A percentile compares a stretch with the other conserved stretches of the same genome.
Evolutionary conservation across 495 filamentous ascomycete genomes (phyloP).

Genomic region (Penicillium argentinense): DNA sequence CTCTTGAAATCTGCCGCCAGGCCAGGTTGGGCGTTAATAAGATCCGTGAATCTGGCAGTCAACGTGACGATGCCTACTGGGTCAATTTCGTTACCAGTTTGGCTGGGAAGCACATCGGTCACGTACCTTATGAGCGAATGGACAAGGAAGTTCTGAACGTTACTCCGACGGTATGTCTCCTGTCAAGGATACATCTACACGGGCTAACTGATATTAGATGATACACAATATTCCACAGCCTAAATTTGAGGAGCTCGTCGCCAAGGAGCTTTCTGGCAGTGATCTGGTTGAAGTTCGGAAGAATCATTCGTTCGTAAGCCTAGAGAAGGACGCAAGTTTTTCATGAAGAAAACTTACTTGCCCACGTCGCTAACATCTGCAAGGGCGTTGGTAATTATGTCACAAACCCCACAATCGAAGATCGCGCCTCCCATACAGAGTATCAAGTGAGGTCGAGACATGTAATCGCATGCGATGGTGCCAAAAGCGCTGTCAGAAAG

Average conservation of each 20-base stretch:
- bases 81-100: slow-evolving; percentile 33
- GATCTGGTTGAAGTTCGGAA: slow-evolving; percentile 19
- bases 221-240: slow-evolving; percentile 36
- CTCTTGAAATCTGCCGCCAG: slow-evolving; percentile 31
- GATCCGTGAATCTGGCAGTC: slow-evolving; percentile 24
- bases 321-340: slow-evolving; percentile 20
- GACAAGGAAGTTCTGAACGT: slow-evolving; percentile 24
- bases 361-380: too few relatives aligned
- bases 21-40: slow-evolving; percentile 26
- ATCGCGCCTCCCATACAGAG: slow-evolving; percentile 9
- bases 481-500: slow-evolving; percentile 35
- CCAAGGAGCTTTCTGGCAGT: slow-evolving; percentile 2
- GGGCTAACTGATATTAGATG: slow-evolving; percentile 20
- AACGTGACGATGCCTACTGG: slow-evolving; percentile 24
- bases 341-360: too few relatives aligned
- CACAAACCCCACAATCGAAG: slow-evolving; percentile 20
- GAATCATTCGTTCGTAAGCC: slow-evolving; percentile 18
- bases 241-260: slow-evolving; percentile 20
- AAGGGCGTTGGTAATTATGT: slow-evolving; percentile 18
- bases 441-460: slow-evolving; percentile 23
- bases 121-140: slow-evolving; percentile 33
- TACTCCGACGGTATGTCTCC: slow-evolving; percentile 22
- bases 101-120: slow-evolving; percentile 24
- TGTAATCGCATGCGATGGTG: slow-evolving; percentile 40
- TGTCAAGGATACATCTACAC: too few relatives aligned